Base-by-base conservation (phyloP, 2,329 filamentous ascomycete species). In the Fusarium bactridioides region DNA sequence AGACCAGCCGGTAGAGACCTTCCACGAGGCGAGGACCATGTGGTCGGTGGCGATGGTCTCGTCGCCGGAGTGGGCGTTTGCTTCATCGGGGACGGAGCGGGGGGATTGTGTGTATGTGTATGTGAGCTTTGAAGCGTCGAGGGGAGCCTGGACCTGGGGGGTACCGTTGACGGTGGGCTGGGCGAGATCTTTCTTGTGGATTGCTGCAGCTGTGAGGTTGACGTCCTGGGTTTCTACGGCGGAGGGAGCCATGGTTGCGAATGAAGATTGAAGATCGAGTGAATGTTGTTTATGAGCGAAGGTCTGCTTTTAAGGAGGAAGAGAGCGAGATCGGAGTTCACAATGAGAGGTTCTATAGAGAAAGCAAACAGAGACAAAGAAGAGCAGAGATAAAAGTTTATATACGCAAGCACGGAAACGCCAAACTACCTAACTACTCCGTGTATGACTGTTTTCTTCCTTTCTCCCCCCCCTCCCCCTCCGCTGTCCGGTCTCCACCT, bases 1-100 rank as follows among this genome's bases (percentile, higher is more conserved):
- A 41, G 87, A 86, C 94, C 94, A 97, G 76, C 94, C 94, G 25
- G 83, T 79, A 47, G 84, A 79, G 27, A 81, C 83, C 38, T 86
- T 90, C 94, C 94, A 97, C 60, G 84, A 83, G 25, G 86, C 91
- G 57, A 90, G 91, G 77, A 96, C 86, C 94, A 97, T 97, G 86
- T 98, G 95, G 86, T 98, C 94, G 70, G 93, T 94, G 85, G 87
- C 89, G 79, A 90, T 83, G 71, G 86, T 89, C 79, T 87, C 86
- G 68, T 78, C 73, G 73, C 84, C 86, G 56, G 85, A 63, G 73
- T 82, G 83, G 75, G 86, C 86, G 43, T 77, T 74, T 67, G 82
- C 86, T 68, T 86, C 84, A 58, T 85, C 82, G 57, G 88, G 88
- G 54, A 90, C 88, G 55, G 82, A 72, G 69, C 87, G 87, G 3